These are phyloP conservation scores for Graphilbum sp. DNA, from an alignment of 2,329 filamentous ascomycete genomes.

Conservation along the genomic window DNA sequence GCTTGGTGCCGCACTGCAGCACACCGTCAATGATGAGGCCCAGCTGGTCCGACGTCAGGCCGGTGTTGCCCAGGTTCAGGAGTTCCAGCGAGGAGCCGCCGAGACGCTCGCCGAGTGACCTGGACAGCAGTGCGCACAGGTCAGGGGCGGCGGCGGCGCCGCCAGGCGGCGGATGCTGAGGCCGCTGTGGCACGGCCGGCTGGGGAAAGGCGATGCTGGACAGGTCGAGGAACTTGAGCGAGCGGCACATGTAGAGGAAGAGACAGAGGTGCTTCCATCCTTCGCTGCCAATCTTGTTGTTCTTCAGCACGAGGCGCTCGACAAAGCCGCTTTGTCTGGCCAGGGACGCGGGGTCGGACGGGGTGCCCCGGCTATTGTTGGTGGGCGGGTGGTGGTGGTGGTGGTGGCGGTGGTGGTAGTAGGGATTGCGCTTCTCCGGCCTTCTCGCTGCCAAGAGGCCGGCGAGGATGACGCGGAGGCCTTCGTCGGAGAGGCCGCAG, in stretches of 20 bases:
- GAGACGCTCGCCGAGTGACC: conserved; percentile 59
- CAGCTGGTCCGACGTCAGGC: conserved; percentile 53
- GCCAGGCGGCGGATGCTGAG: too few species aligned
- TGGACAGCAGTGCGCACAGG: conserved; percentile 51
- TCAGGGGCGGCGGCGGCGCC: conserved; percentile 26
- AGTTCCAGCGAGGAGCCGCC: conserved; percentile 66
- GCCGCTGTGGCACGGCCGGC: conserved; percentile 2
- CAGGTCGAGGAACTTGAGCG: conserved; percentile 71
- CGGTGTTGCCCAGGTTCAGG: conserved; percentile 67
- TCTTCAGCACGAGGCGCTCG: conserved; percentile 75
- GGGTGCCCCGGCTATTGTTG: conserved; percentile 15
- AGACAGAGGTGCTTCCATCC: conserved; percentile 86
- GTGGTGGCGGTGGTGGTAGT: conserved; percentile 10
- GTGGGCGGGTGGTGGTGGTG: neutral
- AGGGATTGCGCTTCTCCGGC: conserved; percentile 38
- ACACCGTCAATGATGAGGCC: conserved; percentile 65
- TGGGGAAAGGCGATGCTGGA: conserved; percentile 67
- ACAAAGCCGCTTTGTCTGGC: conserved; percentile 53
- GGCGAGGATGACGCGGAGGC: conserved; percentile 70
- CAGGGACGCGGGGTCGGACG: conserved; percentile 17
- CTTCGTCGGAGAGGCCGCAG: conserved; percentile 74
- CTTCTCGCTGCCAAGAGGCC: conserved; percentile 68
- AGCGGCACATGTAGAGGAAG: conserved; percentile 80
- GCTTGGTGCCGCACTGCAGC: conserved; percentile 58
- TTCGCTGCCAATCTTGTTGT: conserved; percentile 75